These are phyloP conservation scores for Carpinus viminea DNA, from an alignment of 306 rosid species.

Conservation along the genomic window DNA sequence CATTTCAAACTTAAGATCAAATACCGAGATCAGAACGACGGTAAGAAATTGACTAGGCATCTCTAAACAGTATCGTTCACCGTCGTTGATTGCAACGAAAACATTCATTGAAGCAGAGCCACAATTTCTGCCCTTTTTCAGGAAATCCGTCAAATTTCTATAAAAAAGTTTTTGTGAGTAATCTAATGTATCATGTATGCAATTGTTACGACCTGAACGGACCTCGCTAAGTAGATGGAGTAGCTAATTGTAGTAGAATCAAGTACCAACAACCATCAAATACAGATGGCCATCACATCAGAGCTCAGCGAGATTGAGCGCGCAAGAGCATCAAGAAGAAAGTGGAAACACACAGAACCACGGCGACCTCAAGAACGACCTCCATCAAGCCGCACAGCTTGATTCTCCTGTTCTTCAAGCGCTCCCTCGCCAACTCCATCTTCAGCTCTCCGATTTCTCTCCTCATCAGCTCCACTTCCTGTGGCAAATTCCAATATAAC, in stretches of 20 bases:
- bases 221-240: neutral
- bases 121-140: neutral
- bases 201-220: neutral
- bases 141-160: neutral
- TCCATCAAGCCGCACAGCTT: constrained; percentile 48
- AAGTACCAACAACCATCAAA: neutral
- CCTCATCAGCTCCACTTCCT: constrained; percentile 41
- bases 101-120: neutral
- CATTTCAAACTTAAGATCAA: too few relatives aligned
- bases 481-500: neutral
- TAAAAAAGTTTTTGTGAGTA: too few relatives aligned
- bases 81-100: too few relatives aligned
- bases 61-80: too few relatives aligned
- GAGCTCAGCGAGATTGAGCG: constrained; percentile 20
- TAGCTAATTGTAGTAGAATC: neutral
- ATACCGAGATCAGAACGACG: too few relatives aligned
- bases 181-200: neutral
- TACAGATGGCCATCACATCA: neutral
- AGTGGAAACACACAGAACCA: constrained; percentile 37
- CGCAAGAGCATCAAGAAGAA: constrained; percentile 36
- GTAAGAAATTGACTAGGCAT: too few relatives aligned
- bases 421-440: constrained; percentile 48
- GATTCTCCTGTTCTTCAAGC: constrained; percentile 43
- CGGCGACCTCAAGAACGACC: constrained; percentile 39
- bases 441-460: constrained; percentile 47